Conservation (phyloP, 1,284 basidiomycete genomes). For the Kwoniella shivajii region DNA sequence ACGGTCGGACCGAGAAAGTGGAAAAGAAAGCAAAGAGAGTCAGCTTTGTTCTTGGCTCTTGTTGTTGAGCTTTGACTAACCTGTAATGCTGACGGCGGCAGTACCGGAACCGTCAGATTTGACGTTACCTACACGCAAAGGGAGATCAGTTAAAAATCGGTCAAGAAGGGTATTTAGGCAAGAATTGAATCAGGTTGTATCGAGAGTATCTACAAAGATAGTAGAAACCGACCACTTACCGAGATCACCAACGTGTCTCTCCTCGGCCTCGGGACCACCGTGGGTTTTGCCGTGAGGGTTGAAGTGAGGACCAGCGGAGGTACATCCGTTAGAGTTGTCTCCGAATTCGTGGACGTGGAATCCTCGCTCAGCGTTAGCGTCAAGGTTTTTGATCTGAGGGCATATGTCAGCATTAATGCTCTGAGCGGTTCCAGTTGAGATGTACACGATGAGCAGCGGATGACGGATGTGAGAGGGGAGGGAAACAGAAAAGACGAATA, state of each 20-base stretch:
- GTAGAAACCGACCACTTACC: conserved; percentile 55
- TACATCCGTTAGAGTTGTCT: conserved; percentile 68
- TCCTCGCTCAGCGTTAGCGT: conserved; percentile 64
- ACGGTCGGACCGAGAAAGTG: conserved; percentile 16
- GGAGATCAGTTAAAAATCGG: not conserved
- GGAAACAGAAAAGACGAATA: not conserved
- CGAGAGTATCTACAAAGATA: no score
- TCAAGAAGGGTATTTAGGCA: no score
- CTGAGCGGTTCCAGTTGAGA: not conserved
- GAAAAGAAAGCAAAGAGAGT: not conserved
- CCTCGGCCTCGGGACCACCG: conserved; percentile 63
- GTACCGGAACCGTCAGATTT: conserved; percentile 63
- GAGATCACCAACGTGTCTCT: conserved; percentile 74
- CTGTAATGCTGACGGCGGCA: conserved; percentile 46
- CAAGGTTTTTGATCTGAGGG: conserved; percentile 61
- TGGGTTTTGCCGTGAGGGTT: conserved; percentile 70
- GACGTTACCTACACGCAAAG: conserved; percentile 58
- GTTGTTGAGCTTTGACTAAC: no score
- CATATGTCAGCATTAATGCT: not conserved
- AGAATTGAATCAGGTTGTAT: no score
- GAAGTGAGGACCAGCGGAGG: conserved; percentile 72
- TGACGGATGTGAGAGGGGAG: no score
- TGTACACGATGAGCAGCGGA: no score
- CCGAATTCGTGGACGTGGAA: conserved; percentile 77
- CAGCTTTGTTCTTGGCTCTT: not conserved